Evolutionary conservation across 2,329 filamentous ascomycete genomes (phyloP).

Genomic region (Metarhizium humberi): DNA sequence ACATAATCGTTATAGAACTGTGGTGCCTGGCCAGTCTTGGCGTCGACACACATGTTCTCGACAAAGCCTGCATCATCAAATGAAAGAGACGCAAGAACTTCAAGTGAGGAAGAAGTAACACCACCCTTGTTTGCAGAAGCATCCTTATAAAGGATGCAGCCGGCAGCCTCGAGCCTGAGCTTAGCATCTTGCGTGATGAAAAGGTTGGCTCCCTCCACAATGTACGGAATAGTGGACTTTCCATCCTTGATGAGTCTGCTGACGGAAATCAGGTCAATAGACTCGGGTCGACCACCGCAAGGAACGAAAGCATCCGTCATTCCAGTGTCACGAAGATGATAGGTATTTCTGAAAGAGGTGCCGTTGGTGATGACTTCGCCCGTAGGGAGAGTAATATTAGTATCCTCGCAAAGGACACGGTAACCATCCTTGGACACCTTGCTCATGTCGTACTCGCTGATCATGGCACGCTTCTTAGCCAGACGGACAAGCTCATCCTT

Average conservation of each 20-base stretch:
- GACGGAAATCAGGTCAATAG: conserved; percentile 84
- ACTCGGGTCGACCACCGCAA: conserved; percentile 92
- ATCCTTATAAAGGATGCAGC: conserved; percentile 93
- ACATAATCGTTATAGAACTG: conserved; percentile 93
- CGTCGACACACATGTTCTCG: conserved; percentile 86
- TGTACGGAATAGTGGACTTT: conserved; percentile 82
- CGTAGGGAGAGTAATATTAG: conserved; percentile 74
- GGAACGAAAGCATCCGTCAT: conserved; percentile 86
- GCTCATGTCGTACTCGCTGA: conserved; percentile 71
- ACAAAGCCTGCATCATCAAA: conserved; percentile 87
- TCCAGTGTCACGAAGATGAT: conserved; percentile 73
- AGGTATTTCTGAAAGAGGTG: conserved; percentile 93
- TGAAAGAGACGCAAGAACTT: conserved; percentile 87
- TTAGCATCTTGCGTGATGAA: conserved; percentile 99
- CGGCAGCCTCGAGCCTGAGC: conserved; percentile 87
- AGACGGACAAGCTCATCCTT: conserved; percentile 74
- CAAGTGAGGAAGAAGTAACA: conserved; percentile 92
- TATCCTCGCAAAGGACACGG: conserved; percentile 85
- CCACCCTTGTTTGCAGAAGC: conserved; percentile 98
- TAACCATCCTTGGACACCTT: conserved; percentile 87
- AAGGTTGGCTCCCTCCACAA: conserved; percentile 94
- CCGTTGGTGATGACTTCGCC: conserved; percentile 87
- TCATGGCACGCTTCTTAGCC: conserved; percentile 82
- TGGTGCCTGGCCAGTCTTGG: conserved; percentile 57
- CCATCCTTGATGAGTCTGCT: conserved; percentile 83